Conservation (phyloP, 345 rosid species). For the Hibiscus syriacus region DNA sequence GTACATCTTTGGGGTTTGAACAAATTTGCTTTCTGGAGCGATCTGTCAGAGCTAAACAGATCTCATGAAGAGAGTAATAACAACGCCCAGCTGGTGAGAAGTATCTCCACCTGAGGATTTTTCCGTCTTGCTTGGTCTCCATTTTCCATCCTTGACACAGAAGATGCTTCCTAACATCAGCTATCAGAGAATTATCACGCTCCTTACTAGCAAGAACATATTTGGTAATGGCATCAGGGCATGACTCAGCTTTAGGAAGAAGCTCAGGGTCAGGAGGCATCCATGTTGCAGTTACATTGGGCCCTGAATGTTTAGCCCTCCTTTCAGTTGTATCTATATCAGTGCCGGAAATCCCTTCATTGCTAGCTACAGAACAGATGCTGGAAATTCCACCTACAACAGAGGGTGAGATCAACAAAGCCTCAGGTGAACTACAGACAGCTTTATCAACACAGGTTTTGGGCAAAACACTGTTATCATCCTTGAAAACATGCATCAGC, state of each 20-base stretch:
- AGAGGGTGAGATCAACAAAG: slow-evolving; percentile 19
- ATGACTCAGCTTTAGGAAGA: slow-evolving; percentile 38
- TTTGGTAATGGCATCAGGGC: slow-evolving; percentile 42
- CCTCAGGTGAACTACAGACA: slow-evolving; percentile 14
- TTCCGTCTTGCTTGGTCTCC: slow-evolving; percentile 24
- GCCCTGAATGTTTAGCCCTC: not conserved
- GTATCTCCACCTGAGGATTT: slow-evolving; percentile 34
- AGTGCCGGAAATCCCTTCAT: slow-evolving; percentile 16
- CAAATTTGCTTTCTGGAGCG: not conserved
- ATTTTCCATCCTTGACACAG: slow-evolving; percentile 46
- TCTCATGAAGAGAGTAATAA: slow-evolving; percentile 47
- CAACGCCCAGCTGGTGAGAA: slow-evolving; percentile 45
- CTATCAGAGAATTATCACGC: not conserved
- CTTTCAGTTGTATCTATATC: slow-evolving; percentile 6
- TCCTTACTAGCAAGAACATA: slow-evolving; percentile 19
- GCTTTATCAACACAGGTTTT: slow-evolving; percentile 14
- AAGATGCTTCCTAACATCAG: slow-evolving; percentile 47
- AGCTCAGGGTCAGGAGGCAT: slow-evolving; percentile 24
- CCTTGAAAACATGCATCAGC: not conserved
- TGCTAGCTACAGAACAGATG: slow-evolving; percentile 1
- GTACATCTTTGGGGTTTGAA: slow-evolving; percentile 7
- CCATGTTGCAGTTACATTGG: slow-evolving; percentile 27
- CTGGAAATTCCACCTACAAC: slow-evolving; percentile 18
- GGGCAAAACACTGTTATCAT: slow-evolving; percentile 14
- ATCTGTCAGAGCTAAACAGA: slow-evolving; percentile 30